Conservation (phyloP, 2,329 filamentous ascomycete genomes). For the Trichoderma breve region DNA sequence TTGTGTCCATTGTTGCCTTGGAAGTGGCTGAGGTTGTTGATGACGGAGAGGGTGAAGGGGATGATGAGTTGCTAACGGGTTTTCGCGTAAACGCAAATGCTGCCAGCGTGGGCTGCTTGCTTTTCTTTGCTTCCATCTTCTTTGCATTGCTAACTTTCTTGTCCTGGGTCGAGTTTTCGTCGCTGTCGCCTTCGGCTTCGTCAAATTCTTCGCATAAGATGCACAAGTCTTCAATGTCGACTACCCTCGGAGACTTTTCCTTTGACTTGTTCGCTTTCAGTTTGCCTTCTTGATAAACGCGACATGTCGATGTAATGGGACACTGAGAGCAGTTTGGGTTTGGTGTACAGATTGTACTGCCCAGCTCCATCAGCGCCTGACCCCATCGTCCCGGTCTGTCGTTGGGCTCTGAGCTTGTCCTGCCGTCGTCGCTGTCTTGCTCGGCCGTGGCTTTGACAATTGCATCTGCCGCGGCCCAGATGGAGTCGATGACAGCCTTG, state of each 20-base stretch:
- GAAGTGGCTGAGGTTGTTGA: background rate
- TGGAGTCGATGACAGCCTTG: slow-evolving; percentile 48
- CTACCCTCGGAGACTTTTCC: slow-evolving; percentile 15
- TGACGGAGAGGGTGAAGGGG: background rate
- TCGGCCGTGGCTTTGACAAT: slow-evolving; percentile 52
- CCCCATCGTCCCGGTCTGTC: slow-evolving; percentile 60
- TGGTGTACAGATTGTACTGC: slow-evolving; percentile 60
- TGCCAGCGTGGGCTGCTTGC: slow-evolving; percentile 35
- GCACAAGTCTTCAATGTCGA: slow-evolving; percentile 53
- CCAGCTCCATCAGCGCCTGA: slow-evolving; percentile 64
- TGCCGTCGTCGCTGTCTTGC: slow-evolving; percentile 31
- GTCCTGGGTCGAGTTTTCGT: slow-evolving; percentile 21
- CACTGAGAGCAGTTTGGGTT: slow-evolving; percentile 55
- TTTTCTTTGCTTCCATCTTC: slow-evolving; percentile 23
- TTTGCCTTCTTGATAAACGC: slow-evolving; percentile 49
- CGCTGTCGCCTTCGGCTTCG: slow-evolving; percentile 31
- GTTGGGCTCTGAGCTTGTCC: slow-evolving; percentile 35
- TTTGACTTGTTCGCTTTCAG: slow-evolving; percentile 29
- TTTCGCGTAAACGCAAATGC: slow-evolving; percentile 36
- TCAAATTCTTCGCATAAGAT: slow-evolving; percentile 48
- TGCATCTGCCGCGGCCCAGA: slow-evolving; percentile 58
- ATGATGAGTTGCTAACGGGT: background rate
- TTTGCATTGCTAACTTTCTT: background rate
- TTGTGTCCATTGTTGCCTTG: slow-evolving; percentile 32
- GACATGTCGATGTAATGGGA: slow-evolving; percentile 51